Conservation (phyloP, 2,329 filamentous ascomycete genomes). For the Zymoseptoria ardabiliae region DNA sequence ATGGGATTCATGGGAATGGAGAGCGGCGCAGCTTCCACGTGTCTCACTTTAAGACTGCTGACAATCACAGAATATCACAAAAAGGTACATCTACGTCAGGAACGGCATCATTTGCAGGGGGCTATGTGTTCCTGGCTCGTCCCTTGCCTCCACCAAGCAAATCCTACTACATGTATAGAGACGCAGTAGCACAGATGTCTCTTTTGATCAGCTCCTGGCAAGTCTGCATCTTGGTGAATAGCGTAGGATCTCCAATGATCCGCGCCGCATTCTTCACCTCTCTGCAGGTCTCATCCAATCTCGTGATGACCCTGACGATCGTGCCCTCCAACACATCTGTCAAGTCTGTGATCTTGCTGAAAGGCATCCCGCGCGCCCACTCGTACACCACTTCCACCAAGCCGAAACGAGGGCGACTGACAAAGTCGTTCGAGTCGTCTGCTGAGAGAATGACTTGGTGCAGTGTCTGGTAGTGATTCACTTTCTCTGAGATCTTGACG, state of each 20-base stretch:
- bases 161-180: constrained; percentile 66
- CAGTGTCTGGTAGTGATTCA: constrained; percentile 80
- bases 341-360: constrained; percentile 92
- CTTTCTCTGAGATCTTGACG: constrained; percentile 81
- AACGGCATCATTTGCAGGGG: background rate
- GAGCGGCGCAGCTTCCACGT: background rate
- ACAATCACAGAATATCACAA: background rate
- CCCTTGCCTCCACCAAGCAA: background rate
- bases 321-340: constrained; percentile 96
- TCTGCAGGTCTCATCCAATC: constrained; percentile 89
- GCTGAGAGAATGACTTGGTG: constrained; percentile 87
- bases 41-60: background rate
- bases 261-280: constrained; percentile 96
- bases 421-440: constrained; percentile 90
- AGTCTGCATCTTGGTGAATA: constrained; percentile 94
- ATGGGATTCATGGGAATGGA: background rate
- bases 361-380: constrained; percentile 96
- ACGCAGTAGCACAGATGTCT: constrained; percentile 85
- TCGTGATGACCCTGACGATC: constrained; percentile 88
- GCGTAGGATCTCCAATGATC: constrained; percentile 84
- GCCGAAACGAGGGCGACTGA: constrained; percentile 78
- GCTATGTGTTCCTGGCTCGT: background rate
- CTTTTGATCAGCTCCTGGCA: constrained; percentile 97
- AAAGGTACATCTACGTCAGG: background rate
- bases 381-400: constrained; percentile 97